Evolutionary conservation across 345 rosid species (phyloP), one percentile per base, ranked within the genome.

Genomic region (Linum tenue): DNA sequence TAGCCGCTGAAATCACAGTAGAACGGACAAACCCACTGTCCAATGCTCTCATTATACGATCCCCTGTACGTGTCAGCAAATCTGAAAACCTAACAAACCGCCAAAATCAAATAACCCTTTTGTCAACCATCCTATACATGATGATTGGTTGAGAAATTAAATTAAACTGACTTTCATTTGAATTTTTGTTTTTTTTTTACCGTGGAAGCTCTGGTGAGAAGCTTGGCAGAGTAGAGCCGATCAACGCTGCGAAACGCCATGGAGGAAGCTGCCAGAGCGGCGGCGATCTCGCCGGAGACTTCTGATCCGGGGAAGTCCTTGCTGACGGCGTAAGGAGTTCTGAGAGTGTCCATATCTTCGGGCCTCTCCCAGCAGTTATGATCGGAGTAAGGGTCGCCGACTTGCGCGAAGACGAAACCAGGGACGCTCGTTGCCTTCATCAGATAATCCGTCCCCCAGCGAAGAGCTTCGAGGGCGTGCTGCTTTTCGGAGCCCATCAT

Each of bases 321-420:
- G 37, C 65, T 67, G 43, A 64, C 71, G 3, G 76, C 76, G 7
- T 37, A 67, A 37, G 76, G 43, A 2, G 64, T 63, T 64, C 76
- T 50, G 31, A 68, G 64, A 3, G 76, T 67, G 61, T 72, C 76
- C 76, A 72, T 72, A 64, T 72, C 71, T 43, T 72, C 76, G 8
- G 76, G 76, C 51, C 76, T 72, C 59, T 72, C 71, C 76, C 71
- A 72, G 64, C 76, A 72, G 41, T 39, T 63, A 41, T 72, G 71
- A 39, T 72, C 76, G 12, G 55, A 67, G 12, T 50, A 48, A 31
- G 76, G 71, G n/a, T 72, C 76, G 3, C 76, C 76, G 35, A 72
- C 71, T n/a, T 67, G 76, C 5, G 50, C 71, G 63, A 63, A 72
- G 2, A 72, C 76, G 42, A 72, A 37, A 2, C 76, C 76, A 9